Base-by-base conservation (phyloP, 73 alveolate genomes). In the Blepharisma japonicum region DNA sequence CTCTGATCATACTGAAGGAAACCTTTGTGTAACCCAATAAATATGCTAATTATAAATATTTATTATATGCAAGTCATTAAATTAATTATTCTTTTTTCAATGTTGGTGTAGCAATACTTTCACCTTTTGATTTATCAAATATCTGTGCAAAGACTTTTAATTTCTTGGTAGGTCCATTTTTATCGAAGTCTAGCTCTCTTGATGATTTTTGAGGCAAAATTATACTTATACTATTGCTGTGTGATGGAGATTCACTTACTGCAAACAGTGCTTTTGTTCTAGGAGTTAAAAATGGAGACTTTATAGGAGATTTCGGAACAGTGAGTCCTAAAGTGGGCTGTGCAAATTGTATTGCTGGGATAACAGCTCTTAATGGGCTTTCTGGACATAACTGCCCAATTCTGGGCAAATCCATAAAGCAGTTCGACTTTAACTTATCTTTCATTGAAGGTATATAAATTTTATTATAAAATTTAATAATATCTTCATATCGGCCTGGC, bases 361-460 rank as follows among this genome's bases (percentile, higher is more conserved):
- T 20, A 53, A 11, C n/a, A 53, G 67, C n/a, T 53, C 67, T 53
- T 53, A 53, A 20, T 53, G 67, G 67, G 67, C 67, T 53, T 4
- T 11, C 67, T 14, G 67, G 67, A 53, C 23, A 20, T 53, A 53
- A 53, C 2, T 14, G n/a, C n/a, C 23, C 67, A 53, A 53, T 53
- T 20, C 67, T 53, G 23, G 67, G 67, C 67, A 14, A 1, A 1
- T 11, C 67, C n/a, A 53, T 14, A 53, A 11, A 14, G n/a, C 67
- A 11, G 2, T 53, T 53, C 4, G 27, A 1, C 4, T 14, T 53
- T 2, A 53, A 14, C n/a, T 14, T 53, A 11, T 53, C 67, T 61
- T 61, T 61, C 77, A 61, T 61, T n/a, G 14, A 14, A 25, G 56
- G 77, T 25, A 61, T 61, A 61, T 61, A 61, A 11, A 21, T 21